A percentile compares a stretch with the other conserved stretches of the same genome.
These are phyloP conservation scores for Fusarium tanahbumbuense DNA, from an alignment of 2,329 filamentous ascomycete species.

Conservation along the genomic window DNA sequence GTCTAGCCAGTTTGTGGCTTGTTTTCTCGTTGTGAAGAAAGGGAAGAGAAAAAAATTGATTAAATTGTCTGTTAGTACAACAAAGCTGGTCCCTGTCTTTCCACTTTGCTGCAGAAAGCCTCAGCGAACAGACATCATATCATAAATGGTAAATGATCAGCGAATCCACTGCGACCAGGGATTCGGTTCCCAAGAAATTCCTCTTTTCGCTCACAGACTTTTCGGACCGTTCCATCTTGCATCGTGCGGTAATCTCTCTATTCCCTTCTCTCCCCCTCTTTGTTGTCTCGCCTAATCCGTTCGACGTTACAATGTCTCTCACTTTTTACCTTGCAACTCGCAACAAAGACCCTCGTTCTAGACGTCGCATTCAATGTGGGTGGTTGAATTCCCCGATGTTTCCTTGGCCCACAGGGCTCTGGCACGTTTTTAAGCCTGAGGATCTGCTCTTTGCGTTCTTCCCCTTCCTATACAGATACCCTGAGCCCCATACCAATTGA, in stretches of 20 bases:
- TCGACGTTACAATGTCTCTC: not conserved
- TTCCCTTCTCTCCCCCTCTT: not conserved
- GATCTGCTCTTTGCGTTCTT: conserved; percentile 2
- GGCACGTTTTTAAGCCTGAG: conserved; percentile 13
- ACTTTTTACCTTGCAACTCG: not conserved
- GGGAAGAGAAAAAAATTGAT: not conserved
- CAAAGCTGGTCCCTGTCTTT: conserved; percentile 10
- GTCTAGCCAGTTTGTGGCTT: not conserved
- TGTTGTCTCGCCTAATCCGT: not conserved
- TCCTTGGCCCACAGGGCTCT: conserved; percentile 6
- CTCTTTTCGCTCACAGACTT: not conserved
- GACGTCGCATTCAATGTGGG: conserved; percentile 4
- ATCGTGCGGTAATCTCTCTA: conserved; percentile 5
- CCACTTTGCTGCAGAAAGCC: conserved; percentile 5
- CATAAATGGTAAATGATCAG: conserved; percentile 9
- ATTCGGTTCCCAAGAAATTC: not conserved
- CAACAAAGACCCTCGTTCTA: conserved; percentile 3
- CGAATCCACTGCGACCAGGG: not conserved
- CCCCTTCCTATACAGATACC: not conserved
- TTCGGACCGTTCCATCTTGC: conserved; percentile 16
- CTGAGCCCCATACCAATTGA: not conserved
- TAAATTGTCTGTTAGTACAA: not conserved
- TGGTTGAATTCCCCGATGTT: not conserved
- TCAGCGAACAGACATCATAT: not conserved
- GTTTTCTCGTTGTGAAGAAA: not conserved